Evolutionary conservation across 257 asterid genomes (phyloP), one percentile per base, ranked within the genome.

Genomic region (Forsythia viridissima): DNA sequence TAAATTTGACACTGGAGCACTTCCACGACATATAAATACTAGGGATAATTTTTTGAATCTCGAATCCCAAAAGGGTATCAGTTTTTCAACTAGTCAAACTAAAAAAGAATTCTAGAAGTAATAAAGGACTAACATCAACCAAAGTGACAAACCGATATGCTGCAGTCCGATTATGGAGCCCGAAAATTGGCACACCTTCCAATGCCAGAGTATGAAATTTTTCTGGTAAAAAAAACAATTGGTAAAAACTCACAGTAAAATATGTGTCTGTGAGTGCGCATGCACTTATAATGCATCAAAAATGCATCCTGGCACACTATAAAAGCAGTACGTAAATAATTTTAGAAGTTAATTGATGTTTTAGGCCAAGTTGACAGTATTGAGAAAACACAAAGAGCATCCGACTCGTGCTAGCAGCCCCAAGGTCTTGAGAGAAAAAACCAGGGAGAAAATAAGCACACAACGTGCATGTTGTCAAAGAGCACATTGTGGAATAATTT

Each of bases 111-210:
- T 39, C 24, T 30, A 57, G 41, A 52, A 78, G 85, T 55, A 46
- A 63, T 52, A 75, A 77, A 79, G 82, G 78, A 91, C 99, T 89
- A 72, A 95, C 99, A 84, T 95, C 99, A 39, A 95, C 92, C 85
- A 95, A 86, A 75, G 96, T 92, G 84, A 93, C 97, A 88, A 95
- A 95, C 78, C 99, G 98, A 84, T 93, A 92, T 12, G 99, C 99
- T 67, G 98, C 96, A 61, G 90, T 84, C 87, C 91, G 88, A 84
- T 92, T 95, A 75, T 89, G 87, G 85, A 93, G 94, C 73, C 97
- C 97, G 20, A 95, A 91, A 73, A 84, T 70, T 0, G 97, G 99
- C 42, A 95, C 87, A 12, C 96, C 99, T 5, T 95, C 99, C 87
- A 95, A 82, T 70, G 97, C 98, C 80, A 95, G 82, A 8, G 99